A percentile compares a stretch with the other conserved stretches of the same genome.
Conservation (phyloP, 805 yeast genomes). For the Wickerhamomyces alni region DNA sequence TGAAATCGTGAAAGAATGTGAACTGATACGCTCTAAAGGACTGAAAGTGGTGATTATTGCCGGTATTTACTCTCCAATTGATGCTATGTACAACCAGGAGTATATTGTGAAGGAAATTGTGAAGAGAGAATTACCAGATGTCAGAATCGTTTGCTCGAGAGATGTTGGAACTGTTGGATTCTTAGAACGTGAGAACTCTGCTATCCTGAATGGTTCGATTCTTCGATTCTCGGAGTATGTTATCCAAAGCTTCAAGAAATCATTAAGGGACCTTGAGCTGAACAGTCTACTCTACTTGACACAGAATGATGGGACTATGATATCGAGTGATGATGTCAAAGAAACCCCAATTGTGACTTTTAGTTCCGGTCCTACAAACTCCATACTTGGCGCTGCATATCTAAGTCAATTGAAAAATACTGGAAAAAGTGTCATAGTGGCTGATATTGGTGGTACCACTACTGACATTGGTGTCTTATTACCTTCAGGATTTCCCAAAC, state of each 20-base stretch:
- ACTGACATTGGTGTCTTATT: slow-evolving; percentile 42
- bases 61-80: slow-evolving; percentile 33
- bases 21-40: slow-evolving; percentile 23
- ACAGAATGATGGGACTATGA: slow-evolving; percentile 44
- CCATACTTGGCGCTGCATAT: slow-evolving; percentile 43
- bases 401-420: slow-evolving; percentile 24
- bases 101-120: slow-evolving; percentile 25
- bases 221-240: slow-evolving; percentile 34
- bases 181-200: slow-evolving; percentile 38
- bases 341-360: slow-evolving; percentile 39
- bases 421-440: slow-evolving; percentile 30
- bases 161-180: slow-evolving; percentile 35
- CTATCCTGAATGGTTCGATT: slow-evolving; percentile 38
- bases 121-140: slow-evolving; percentile 26
- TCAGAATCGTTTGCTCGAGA: slow-evolving; percentile 30
- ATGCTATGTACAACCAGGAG: slow-evolving; percentile 27
- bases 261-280: slow-evolving; percentile 30
- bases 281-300: slow-evolving; percentile 35
- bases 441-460: slow-evolving; percentile 47
- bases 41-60: slow-evolving; percentile 31
- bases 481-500: slow-evolving; percentile 42
- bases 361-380: slow-evolving; percentile 44
- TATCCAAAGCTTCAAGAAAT: slow-evolving; percentile 30
- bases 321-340: slow-evolving; percentile 33
- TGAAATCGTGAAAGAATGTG: slow-evolving; percentile 23